Percentiles rank a stretch among this genome's conserved stretches.
phyloP scores from a whole-genome alignment of 192 early-diverging fungal species.

The Backusella australiensis region DNA sequence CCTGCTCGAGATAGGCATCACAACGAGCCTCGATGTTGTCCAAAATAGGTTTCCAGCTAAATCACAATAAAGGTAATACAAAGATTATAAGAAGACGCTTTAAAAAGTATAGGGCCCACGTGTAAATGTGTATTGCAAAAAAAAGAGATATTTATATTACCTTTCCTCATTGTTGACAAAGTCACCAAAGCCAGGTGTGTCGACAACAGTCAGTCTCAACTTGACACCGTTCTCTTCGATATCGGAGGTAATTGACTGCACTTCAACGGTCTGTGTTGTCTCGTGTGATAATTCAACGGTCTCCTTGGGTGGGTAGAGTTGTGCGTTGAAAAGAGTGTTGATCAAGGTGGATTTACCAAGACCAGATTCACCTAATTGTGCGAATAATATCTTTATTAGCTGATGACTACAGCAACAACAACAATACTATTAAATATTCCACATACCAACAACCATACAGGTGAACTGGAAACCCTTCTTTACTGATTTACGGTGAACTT shows the following conservation, averaged over 20 bases:
- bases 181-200: constrained; percentile 99
- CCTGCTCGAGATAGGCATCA: constrained; percentile 90
- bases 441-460: constrained; percentile 88
- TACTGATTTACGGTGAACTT: constrained; percentile 92
- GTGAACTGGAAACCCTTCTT: constrained; percentile 97
- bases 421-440: background rate
- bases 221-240: constrained; percentile 97
- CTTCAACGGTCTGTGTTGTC: constrained; percentile 71
- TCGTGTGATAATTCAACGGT: constrained; percentile 64
- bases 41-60: constrained; percentile 95
- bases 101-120: constrained; percentile 8
- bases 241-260: constrained; percentile 81
- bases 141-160: constrained; percentile 34
- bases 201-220: constrained; percentile 91
- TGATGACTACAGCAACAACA: background rate
- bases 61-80: constrained; percentile 7
- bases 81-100: background rate
- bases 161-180: constrained; percentile 98
- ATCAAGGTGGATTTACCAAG: constrained; percentile 97
- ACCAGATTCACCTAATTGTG: constrained; percentile 69
- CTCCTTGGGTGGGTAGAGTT: constrained; percentile 80
- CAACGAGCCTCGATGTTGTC: constrained; percentile 96
- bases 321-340: constrained; percentile 95
- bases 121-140: background rate
- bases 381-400: no score